Evolutionary conservation across 768 basidiomycete species (phyloP), one percentile per base, ranked within the genome.

Genomic region (Termitomyces sp.): DNA sequence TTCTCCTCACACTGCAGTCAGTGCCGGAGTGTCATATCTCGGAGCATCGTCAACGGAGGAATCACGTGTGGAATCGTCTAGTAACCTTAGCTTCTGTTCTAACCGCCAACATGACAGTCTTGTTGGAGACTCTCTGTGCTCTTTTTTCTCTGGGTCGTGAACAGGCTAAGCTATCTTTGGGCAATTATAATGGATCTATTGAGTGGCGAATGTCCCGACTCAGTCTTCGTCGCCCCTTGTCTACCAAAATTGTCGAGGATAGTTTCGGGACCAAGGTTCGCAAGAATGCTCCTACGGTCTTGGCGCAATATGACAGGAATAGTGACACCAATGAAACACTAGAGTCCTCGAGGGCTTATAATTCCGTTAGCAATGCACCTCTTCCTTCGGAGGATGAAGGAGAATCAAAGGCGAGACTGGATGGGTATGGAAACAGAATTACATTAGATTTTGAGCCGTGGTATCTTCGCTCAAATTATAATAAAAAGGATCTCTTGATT

Each of bases 381-480:
- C 26, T 26, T 26, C 44, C 53, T 24, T 54, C 51, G 16, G 61
- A 54, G 2, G 52, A 58, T 11, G 54, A 61, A 8, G 60, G 59
- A 16, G 32, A 49, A 7, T 38, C 44, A 18, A 43, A 24, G 7
- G 24, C 10, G n/a, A 47, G 18, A 24, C 28, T 24, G 36, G 62
- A 63, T 44, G 58, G 45, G 52, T 74, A 79, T 63, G 67, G 72
- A 45, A 72, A 77, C 62, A 72, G 75, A 65, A 67, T 75, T 22
- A 72, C 74, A 47, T 70, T 75, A 16, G 79, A 79, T 58, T 66
- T 69, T 4, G 73, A 74, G 65, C 91, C 96, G 2, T 92, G 90
- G 91, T 98, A 91, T 71, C 79, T 99, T 49, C 84, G 84, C 6
- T 84, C 89, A 10, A 90, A 90, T 63, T 92, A 92, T 68, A 81